Evolutionary conservation across 23 red algal genomes (phyloP).

Genomic region (Agarophyton chilense): DNA sequence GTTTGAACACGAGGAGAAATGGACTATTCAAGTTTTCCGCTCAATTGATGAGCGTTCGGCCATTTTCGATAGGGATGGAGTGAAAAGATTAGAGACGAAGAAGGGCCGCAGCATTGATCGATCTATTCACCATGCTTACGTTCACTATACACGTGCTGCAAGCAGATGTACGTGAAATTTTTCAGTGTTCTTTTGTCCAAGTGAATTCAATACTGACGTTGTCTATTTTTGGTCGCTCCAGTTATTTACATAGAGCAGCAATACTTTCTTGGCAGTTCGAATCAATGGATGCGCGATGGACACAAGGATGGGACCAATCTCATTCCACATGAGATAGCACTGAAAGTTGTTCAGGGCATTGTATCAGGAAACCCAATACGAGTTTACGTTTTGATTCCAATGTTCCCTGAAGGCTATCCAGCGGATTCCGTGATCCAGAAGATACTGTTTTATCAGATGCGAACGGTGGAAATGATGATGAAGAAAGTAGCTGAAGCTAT

Average conservation of each 20-base stretch:
- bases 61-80: conserved; percentile 33
- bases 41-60: conserved; percentile 74
- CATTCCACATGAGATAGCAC: conserved; percentile 62
- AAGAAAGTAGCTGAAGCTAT: conserved; percentile 47
- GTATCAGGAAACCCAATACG: conserved; percentile 44
- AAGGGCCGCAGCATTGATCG: conserved; percentile 66
- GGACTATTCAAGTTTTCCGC: conserved; percentile 78
- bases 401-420: conserved; percentile 67
- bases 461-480: conserved; percentile 82
- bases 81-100: conserved; percentile 53
- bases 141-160: conserved; percentile 69
- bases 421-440: conserved; percentile 61
- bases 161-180: conserved; percentile 50
- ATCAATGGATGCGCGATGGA: conserved; percentile 61
- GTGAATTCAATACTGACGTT: background rate
- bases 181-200: background rate
- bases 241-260: conserved; percentile 79
- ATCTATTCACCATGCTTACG: conserved; percentile 72
- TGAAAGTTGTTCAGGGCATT: conserved; percentile 63
- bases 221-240: background rate
- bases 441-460: conserved; percentile 70
- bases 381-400: conserved; percentile 68
- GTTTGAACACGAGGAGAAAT: conserved; percentile 60
- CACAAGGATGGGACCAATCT: conserved; percentile 71
- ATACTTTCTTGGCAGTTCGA: conserved; percentile 75